Percentiles rank a stretch among this genome's conserved stretches.
Evolutionary conservation across 2,329 filamentous ascomycete genomes (phyloP).

Genomic region (Pestalotiopsis sp.): DNA sequence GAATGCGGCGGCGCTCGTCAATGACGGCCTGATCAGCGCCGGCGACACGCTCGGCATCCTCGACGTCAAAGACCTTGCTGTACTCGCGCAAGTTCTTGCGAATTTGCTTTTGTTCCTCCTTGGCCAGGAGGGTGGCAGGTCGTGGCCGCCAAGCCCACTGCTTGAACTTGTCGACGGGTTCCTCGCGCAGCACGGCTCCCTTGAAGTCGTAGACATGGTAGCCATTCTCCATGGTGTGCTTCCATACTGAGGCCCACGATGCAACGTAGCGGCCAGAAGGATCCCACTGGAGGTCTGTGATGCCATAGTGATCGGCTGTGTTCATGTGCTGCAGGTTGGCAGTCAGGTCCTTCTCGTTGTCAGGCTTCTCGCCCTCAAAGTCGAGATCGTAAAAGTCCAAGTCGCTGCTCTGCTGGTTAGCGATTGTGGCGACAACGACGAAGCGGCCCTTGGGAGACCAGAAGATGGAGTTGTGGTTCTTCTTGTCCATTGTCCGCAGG

Average conservation of each 20-base stretch:
- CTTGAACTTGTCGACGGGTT: conserved; percentile 95
- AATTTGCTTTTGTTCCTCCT: conserved; percentile 96
- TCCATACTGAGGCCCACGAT: conserved; percentile 92
- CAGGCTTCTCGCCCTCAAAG: conserved; percentile 94
- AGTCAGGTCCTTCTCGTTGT: conserved; percentile 88
- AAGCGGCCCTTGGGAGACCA: conserved; percentile 97
- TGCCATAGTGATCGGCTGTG: conserved; percentile 91
- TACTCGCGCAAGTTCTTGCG: conserved; percentile 99
- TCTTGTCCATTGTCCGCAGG: conserved; percentile 93
- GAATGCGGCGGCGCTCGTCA: conserved; percentile 76
- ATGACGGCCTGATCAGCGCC: conserved; percentile 93
- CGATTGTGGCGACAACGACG: conserved; percentile 89
- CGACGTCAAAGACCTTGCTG: conserved; percentile 90
- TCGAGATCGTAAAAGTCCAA: conserved; percentile 98
- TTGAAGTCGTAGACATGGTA: conserved; percentile 98
- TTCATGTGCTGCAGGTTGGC: conserved; percentile 96
- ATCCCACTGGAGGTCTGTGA: conserved; percentile 98
- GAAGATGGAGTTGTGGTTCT: conserved; percentile 99
- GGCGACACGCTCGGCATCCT: conserved; percentile 89
- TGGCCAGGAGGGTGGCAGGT: conserved; percentile 84
- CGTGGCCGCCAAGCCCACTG: conserved; percentile 94
- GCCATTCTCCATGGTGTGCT: conserved; percentile 97
- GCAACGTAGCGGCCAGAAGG: conserved; percentile 93
- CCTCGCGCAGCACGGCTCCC: conserved; percentile 84
- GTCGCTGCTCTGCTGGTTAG: conserved; percentile 90